phyloP scores from a whole-genome alignment of 2,329 filamentous ascomycete genomes.

The Cadophora gregata region DNA sequence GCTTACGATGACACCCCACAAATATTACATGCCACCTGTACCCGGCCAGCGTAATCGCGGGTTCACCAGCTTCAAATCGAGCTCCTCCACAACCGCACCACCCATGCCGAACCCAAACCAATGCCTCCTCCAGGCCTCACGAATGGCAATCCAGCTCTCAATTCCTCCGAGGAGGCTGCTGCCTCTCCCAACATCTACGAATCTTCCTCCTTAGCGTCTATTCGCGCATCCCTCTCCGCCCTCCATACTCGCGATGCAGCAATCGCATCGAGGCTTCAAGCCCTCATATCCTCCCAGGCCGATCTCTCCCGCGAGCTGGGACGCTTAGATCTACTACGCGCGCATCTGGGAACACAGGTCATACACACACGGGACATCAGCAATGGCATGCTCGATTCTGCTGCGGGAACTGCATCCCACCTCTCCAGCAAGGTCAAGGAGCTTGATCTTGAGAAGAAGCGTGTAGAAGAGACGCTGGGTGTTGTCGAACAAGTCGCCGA shows the following conservation, averaged over 20 bases:
- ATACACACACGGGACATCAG: slow-evolving; percentile 83
- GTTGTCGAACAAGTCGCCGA: slow-evolving; percentile 97
- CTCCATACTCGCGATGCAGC: slow-evolving; percentile 78
- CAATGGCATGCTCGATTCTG: slow-evolving; percentile 88
- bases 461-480: slow-evolving; percentile 86
- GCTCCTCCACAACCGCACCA: slow-evolving; percentile 23
- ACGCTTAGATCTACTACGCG: slow-evolving; percentile 86
- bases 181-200: slow-evolving; percentile 59
- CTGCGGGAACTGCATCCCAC: slow-evolving; percentile 82
- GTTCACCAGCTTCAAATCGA: not conserved
- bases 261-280: slow-evolving; percentile 76
- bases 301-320: slow-evolving; percentile 86
- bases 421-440: slow-evolving; percentile 87
- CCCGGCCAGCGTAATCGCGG: not conserved
- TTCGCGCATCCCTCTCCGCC: slow-evolving; percentile 76
- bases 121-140: slow-evolving; percentile 45
- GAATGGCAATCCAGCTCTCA: slow-evolving; percentile 41
- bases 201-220: slow-evolving; percentile 77
- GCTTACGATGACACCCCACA: slow-evolving; percentile 6
- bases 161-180: slow-evolving; percentile 26
- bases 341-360: slow-evolving; percentile 85
- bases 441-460: slow-evolving; percentile 88
- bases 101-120: slow-evolving; percentile 43
- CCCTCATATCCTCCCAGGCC: slow-evolving; percentile 80
- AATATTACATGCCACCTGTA: slow-evolving; percentile 20